Base-by-base conservation (phyloP, 345 rosid genomes). In the Bruguiera parviflora region DNA sequence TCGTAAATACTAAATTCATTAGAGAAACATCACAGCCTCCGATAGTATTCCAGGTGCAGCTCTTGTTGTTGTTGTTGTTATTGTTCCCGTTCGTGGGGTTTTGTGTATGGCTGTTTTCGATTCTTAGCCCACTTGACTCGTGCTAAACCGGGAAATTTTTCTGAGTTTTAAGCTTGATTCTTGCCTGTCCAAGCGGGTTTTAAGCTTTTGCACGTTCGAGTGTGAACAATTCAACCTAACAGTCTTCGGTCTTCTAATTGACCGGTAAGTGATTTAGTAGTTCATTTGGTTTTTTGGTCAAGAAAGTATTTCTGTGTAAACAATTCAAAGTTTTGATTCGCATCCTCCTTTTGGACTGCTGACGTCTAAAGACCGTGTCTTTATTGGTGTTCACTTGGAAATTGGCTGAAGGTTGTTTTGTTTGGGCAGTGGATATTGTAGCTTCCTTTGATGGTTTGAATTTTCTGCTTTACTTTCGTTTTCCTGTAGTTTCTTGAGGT, bases 241-340 rank as follows among this genome's bases (percentile, higher is more conserved):
- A 47, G 51, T 72, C 74, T 60, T 39, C 58, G 22, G 56, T 39
- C 18, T 24, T 67, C 58, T 33, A 35, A 29, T 76, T 79, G 83
- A 79, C 83, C 64, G 58, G 58, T 73, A 39, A 80, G 63, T 71
- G 25, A 24, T 53, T 49, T 20, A 11, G 65, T 49, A 1, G 15
- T 32, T 64, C 33, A 8, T 22, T 25, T 59, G 61, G 53, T 21
- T 65, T 55, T 59, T 31, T 29, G 72, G 62, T 59, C 8, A 59
- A 61, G 63, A 58, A 47, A 20, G 24, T 51, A 43, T 13, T 43
- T 73, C 39, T 43, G 16, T 43, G 18, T 64, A 57, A 24, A 53
- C 31, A 21, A 18, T 56, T 35, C 56, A 16, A 64, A 43, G 35
- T 24, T 58, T 46, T 25, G 29, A 46, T 57, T 31, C 22, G 22